phyloP scores from a whole-genome alignment of 495 filamentous ascomycete species.

The Penicillium bialowiezense region DNA sequence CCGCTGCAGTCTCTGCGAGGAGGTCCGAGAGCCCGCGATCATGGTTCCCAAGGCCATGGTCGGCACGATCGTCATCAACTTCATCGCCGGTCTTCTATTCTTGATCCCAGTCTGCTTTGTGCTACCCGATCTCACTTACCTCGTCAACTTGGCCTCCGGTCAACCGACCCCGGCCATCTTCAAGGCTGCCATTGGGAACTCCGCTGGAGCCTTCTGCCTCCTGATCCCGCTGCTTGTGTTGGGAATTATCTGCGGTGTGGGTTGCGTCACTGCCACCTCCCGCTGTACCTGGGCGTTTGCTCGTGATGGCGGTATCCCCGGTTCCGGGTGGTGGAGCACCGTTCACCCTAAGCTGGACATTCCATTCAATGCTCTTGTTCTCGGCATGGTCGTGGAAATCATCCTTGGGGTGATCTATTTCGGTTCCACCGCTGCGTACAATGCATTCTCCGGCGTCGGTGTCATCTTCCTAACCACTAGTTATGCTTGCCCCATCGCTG shows the following conservation, averaged over 20 bases:
- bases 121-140: slow-evolving; percentile 51
- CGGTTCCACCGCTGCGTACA: slow-evolving; percentile 54
- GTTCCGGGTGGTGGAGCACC: slow-evolving; percentile 55
- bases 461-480: slow-evolving; percentile 56
- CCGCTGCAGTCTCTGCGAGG: slow-evolving; percentile 48
- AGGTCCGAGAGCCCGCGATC: slow-evolving; percentile 60
- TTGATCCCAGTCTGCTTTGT: slow-evolving; percentile 59
- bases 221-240: slow-evolving; percentile 66
- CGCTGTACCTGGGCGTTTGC: slow-evolving; percentile 73
- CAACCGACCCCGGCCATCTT: slow-evolving; percentile 24
- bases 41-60: slow-evolving; percentile 68
- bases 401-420: slow-evolving; percentile 57
- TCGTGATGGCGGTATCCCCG: slow-evolving; percentile 57
- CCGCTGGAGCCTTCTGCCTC: slow-evolving; percentile 59
- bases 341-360: slow-evolving; percentile 49
- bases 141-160: slow-evolving; percentile 55
- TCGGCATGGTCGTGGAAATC: slow-evolving; percentile 50
- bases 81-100: slow-evolving; percentile 63
- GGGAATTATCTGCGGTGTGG: slow-evolving; percentile 63
- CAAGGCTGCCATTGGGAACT: slow-evolving; percentile 20
- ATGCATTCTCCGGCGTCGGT: slow-evolving; percentile 57
- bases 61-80: slow-evolving; percentile 59
- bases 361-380: slow-evolving; percentile 48
- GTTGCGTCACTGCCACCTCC: slow-evolving; percentile 64
- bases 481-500: slow-evolving; percentile 52